Conservation (phyloP, 257 asterid species). For the Fraxinus pennsylvanica region DNA sequence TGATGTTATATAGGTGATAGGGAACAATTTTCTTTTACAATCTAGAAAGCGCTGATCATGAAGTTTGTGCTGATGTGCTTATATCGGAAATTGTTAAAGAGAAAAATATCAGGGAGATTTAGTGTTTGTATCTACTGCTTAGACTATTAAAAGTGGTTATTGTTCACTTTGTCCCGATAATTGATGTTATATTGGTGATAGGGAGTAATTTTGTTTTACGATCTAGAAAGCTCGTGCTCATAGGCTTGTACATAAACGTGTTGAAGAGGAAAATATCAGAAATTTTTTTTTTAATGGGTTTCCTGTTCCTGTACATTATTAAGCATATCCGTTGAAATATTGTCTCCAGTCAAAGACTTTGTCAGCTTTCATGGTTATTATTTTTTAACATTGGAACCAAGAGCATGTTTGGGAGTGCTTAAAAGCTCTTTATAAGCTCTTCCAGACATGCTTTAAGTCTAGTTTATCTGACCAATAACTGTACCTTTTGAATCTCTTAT, state of each 20-base stretch:
- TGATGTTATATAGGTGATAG: conserved; percentile 11
- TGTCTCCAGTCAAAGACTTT: neutral
- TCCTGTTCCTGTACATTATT: neutral
- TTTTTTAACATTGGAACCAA: neutral
- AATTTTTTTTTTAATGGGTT: neutral
- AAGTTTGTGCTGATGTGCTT: neutral
- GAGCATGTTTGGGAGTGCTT: neutral
- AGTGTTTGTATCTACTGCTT: conserved; percentile 37
- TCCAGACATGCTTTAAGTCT: neutral
- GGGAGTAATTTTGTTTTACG: neutral
- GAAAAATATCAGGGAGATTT: neutral
- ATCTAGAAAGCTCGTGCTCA: neutral
- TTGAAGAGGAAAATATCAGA: neutral
- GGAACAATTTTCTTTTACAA: neutral
- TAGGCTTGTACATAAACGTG: neutral
- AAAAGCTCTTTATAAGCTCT: neutral
- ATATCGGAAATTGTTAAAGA: neutral
- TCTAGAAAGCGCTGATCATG: neutral
- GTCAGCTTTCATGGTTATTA: neutral
- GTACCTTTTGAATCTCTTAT: neutral
- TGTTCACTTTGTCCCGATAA: conserved; percentile 3
- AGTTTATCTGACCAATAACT: neutral
- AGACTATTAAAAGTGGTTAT: conserved; percentile 1
- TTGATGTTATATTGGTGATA: conserved; percentile 12
- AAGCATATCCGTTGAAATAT: neutral